Conservation (phyloP, 768 basidiomycete genomes). For the Rhizopogon roseolus region DNA sequence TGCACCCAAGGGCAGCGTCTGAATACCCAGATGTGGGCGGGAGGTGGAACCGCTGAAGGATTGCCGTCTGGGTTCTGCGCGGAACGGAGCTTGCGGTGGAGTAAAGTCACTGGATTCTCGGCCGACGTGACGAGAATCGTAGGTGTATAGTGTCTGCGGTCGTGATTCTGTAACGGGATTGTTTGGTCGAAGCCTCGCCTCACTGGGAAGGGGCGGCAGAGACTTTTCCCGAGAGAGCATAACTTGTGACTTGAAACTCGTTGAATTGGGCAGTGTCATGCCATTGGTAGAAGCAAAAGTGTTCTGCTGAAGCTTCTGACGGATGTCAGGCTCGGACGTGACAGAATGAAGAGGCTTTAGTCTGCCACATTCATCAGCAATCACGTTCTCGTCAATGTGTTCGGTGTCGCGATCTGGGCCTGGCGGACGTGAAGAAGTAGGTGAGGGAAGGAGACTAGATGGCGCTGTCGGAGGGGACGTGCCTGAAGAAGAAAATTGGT, state of each 20-base stretch:
- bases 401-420: constrained; percentile 49
- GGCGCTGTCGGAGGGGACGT: constrained; percentile 74
- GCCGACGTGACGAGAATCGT: constrained; percentile 51
- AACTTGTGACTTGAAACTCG: constrained; percentile 9
- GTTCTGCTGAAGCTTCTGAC: constrained; percentile 37
- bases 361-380: constrained; percentile 29
- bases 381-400: constrained; percentile 35
- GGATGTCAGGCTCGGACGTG: constrained; percentile 61
- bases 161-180: constrained; percentile 36
- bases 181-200: constrained; percentile 37
- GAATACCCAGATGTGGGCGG: constrained; percentile 46
- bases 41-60: constrained; percentile 70
- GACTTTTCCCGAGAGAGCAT: constrained; percentile 60
- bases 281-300: constrained; percentile 28
- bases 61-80: constrained; percentile 59
- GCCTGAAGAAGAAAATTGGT: constrained; percentile 46
- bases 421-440: constrained; percentile 65
- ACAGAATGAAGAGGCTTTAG: constrained; percentile 45
- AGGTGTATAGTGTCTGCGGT: constrained; percentile 63
- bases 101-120: constrained; percentile 42
- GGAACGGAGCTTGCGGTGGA: constrained; percentile 64
- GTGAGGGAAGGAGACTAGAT: constrained; percentile 71
- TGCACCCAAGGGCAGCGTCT: constrained; percentile 43
- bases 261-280: constrained; percentile 24
- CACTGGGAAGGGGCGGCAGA: constrained; percentile 69